Conservation (phyloP, 192 early-diverging fungal species). For the Dimargaris xerosporica region DNA sequence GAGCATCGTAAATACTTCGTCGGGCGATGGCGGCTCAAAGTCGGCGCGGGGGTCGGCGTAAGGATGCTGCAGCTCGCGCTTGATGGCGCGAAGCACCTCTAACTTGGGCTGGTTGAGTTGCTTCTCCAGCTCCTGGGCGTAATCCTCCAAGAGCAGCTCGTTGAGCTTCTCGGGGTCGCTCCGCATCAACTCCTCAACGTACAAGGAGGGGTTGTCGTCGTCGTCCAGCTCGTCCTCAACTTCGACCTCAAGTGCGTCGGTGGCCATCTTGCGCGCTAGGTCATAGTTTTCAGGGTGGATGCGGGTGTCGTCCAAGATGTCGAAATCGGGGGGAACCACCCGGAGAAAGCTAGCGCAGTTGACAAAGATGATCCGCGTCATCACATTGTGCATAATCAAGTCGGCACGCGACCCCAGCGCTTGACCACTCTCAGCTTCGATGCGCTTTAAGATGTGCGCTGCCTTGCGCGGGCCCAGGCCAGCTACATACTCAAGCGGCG, state of each 20-base stretch:
- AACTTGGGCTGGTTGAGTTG: conserved; percentile 63
- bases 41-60: conserved; percentile 54
- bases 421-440: conserved; percentile 25
- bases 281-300: conserved; percentile 95
- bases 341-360: conserved; percentile 88
- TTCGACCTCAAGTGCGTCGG: conserved; percentile 83
- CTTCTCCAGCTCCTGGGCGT: conserved; percentile 66
- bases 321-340: conserved; percentile 49
- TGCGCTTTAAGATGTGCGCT: conserved; percentile 48
- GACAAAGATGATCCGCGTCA: conserved; percentile 66
- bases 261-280: conserved; percentile 90
- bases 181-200: conserved; percentile 67
- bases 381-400: conserved; percentile 46
- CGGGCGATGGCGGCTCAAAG: conserved; percentile 37
- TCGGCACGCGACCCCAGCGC: conserved; percentile 50
- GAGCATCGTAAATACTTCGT: conserved; percentile 66
- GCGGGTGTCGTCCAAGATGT: conserved; percentile 84
- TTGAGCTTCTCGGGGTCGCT: conserved; percentile 62
- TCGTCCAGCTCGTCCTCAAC: conserved; percentile 57
- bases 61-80: conserved; percentile 71
- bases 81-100: conserved; percentile 69
- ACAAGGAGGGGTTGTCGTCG: conserved; percentile 53
- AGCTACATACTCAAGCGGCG: conserved; percentile 73
- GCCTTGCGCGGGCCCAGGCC: conserved; percentile 93
- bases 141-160: conserved; percentile 77